Evolutionary conservation across 192 early-diverging fungal genomes (phyloP).

Genomic region (Coemansia javaensis): DNA sequence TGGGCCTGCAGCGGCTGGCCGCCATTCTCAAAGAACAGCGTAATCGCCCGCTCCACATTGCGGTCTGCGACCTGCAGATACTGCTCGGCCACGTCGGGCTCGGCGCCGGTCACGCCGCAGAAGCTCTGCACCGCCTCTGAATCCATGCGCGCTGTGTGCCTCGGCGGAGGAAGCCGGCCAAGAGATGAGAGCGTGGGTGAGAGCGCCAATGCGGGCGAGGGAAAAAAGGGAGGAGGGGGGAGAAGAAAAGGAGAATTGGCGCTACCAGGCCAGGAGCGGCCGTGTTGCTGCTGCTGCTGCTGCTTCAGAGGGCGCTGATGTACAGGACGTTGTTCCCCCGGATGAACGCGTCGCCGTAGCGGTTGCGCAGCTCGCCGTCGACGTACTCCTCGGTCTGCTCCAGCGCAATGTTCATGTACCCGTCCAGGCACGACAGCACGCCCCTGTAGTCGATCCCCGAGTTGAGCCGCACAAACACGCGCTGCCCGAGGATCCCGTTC

Average conservation of each 20-base stretch:
- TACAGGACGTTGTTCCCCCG: conserved; percentile 90
- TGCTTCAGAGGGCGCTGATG: conserved; percentile 53
- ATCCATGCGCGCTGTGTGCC: conserved; percentile 25
- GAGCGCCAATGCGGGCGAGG: not conserved
- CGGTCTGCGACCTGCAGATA: conserved; percentile 73
- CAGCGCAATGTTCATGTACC: conserved; percentile 97
- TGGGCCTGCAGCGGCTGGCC: conserved; percentile 54
- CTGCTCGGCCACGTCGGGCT: conserved; percentile 59
- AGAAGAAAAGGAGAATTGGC: not conserved
- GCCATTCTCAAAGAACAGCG: conserved; percentile 80
- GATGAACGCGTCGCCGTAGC: conserved; percentile 94
- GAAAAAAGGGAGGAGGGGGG: not conserved
- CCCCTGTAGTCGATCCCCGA: conserved; percentile 96
- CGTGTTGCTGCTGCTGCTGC: not conserved
- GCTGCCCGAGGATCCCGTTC: conserved; percentile 72
- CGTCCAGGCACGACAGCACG: conserved; percentile 85
- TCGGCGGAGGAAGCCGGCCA: not conserved
- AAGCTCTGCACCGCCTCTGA: conserved; percentile 50
- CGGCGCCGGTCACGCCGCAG: conserved; percentile 68
- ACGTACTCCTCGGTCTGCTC: conserved; percentile 96
- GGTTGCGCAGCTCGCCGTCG: conserved; percentile 87
- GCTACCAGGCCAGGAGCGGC: not conserved
- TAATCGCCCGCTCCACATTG: conserved; percentile 69
- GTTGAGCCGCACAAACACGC: conserved; percentile 89
- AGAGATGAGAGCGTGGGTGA: not conserved